Evolutionary conservation across 148 eudicot species (phyloP), one percentile per base, ranked within the genome.

Genomic region (Tetragonia tetragonoides): DNA sequence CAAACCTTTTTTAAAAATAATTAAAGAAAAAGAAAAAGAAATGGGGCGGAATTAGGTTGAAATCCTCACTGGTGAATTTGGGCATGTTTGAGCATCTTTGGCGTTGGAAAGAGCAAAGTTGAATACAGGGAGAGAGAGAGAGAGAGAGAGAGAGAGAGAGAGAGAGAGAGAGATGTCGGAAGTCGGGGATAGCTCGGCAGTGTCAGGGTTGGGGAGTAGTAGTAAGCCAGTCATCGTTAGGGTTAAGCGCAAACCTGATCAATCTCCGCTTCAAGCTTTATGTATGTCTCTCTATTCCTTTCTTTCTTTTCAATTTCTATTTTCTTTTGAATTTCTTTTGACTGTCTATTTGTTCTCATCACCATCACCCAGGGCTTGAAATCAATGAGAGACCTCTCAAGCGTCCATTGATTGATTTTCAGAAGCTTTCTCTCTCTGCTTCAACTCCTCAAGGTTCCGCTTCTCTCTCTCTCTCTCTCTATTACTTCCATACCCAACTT

Each of bases 181-280:
- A 24, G 74, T 65, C 17, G 82, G 51, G 23, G 87, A 81, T 47
- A 81, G 64, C 67, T 77, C 81, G 39, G 75, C 80, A 54, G 54
- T 34, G 63, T 65, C 41, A 7, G 11, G 17, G 53, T 10, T 46
- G 56, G 47, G 75, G 18, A 63, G 66, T 24, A 46, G 60, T 37
- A 77, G 60, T 18, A 82, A 84, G 72, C 73, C 87, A 4, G 84
- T 86, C 59, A 66, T 86, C 39, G 83, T 86, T 51, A 81, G 87
- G 84, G 85, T 86, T 70, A 86, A 86, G 76, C 83, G 87, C 68
- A 86, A 86, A 59, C 38, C 77, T 16, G 67, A 57, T 10, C 87
- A 86, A 46, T 84, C 87, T 61, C 81, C 86, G 18, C 77, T 86
- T 56, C 85, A 86, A 74, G 89, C 89, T 74, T 81, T 84, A 49